Base-by-base conservation (phyloP, 208 protist species). In the Leishmania braziliensis region DNA sequence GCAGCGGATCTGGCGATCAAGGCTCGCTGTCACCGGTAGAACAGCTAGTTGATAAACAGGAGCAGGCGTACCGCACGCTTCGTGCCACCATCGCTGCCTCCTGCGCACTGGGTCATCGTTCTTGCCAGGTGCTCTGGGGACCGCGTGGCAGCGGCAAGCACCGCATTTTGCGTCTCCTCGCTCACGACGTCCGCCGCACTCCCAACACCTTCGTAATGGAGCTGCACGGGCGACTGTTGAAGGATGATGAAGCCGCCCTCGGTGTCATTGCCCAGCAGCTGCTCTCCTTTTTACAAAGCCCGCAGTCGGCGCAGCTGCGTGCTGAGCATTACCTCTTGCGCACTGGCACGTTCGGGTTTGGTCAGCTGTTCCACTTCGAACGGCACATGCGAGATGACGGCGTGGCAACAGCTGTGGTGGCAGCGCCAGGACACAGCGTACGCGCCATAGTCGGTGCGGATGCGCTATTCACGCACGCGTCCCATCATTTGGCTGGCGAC, bases 81-180 rank as follows among this genome's bases (percentile, higher is more conserved):
- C 88, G 91, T 26, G 91, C 88, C 66, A 90, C 93, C 62, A 90
- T 96, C 79, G 90, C 91, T 53, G 89, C 91, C 18, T 93, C 93
- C 26, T 93, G 91, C 80, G 72, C 89, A 3, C 84, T 96, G 20
- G 88, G 91, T 9, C 91, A 96, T 69, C 93, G 93, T 16, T 94
- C 93, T 33, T 96, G 93, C 62, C 93, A 96, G 75, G 86, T 85
- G 9, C 56, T 96, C 46, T 96, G 93, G 93, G 93, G 93, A 16
- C 91, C 93, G 43, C 82, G 88, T 12, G 93, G 93, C 12, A 89
- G 89, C 73, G 93, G 93, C 23, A 91, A 94, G 84, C 91, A 94
- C 60, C 92, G 90, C n/a, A 79, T 96, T 43, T 69, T 96, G 26
- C 91, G 92, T 8, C 84, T 94, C 14, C 79, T 96, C 73, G 88